Percentiles rank a stretch among this genome's conserved stretches.
phyloP scores from a whole-genome alignment of 116 monocot species.

The Posidonia oceanica region DNA sequence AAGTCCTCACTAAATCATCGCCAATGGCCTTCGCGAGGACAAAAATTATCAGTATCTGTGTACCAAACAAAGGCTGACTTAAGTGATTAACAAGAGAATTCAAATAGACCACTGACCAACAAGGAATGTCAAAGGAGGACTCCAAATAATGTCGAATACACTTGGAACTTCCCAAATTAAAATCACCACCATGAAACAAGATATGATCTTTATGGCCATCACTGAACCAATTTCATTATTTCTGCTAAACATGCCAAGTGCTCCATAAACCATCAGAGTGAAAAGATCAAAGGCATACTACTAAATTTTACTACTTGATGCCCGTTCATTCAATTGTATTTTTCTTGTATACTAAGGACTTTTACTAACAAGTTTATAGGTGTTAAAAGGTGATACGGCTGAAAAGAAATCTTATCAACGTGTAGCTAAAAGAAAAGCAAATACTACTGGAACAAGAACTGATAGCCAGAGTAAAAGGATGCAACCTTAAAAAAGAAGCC shows the following conservation, averaged over 20 bases:
- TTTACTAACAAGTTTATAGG: no score
- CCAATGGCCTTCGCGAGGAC: no score
- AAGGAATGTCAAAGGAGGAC: constrained; percentile 59
- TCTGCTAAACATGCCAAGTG: constrained; percentile 87
- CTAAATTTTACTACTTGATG: no score
- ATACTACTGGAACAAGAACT: no score
- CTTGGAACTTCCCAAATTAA: constrained; percentile 95
- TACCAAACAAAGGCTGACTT: background rate
- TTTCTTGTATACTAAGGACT: no score
- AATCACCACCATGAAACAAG: constrained; percentile 72
- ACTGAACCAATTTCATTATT: constrained; percentile 84
- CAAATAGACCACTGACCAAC: constrained; percentile 39
- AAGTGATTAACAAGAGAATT: background rate
- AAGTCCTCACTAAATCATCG: no score
- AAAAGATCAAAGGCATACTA: constrained; percentile 3
- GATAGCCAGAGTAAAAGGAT: no score
- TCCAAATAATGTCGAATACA: constrained; percentile 81
- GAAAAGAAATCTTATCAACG: no score
- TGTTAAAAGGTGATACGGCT: no score
- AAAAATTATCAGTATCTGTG: background rate
- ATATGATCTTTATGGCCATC: constrained; percentile 63
- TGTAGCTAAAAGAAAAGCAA: no score
- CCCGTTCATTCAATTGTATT: no score
- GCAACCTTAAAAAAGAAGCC: no score
- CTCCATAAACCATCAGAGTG: constrained; percentile 91